Evolutionary conservation across 345 rosid species (phyloP), one percentile per base, ranked within the genome.

Genomic region (Acer yangbiense): DNA sequence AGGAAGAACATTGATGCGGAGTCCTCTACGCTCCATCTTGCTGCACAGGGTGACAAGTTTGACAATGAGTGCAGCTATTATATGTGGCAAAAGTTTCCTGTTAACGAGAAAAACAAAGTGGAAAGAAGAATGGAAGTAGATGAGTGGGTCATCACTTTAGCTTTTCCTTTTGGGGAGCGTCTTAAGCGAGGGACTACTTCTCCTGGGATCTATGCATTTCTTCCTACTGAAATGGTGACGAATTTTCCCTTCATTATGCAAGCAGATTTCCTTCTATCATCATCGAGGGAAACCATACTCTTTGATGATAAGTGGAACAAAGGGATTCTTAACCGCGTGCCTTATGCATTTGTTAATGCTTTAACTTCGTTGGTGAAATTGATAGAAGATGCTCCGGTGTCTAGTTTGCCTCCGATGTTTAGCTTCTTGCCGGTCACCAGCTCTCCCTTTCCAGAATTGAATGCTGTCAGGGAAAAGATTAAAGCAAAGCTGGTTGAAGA

Each of bases 1-100:
- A 87, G 89, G 87, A 93, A 93, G 87, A 93, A 91, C 50, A 86
- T 93, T 20, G 89, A 91, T 54, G 96, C 98, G 0, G 90, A 90
- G 75, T 89, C 96, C 2, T 93, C 79, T 81, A 90, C 90, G 0
- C 84, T 93, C 61, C 80, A 83, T 58, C 89, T 91, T 60, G 85
- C 94, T 29, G 87, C 94, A 0, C 70, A 75, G 3, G 74, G 76
- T 4, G 73, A 71, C 4, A 54, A 35, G 2, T 58, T 65, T n/a
- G 89, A 60, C 16, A 66, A 69, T 9, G 86, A 84, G 54, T 91
- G 96, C 78, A 69, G 83, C 52, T 93, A 93, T 82, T 84, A 87
- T 52, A 80, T 90, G 86, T 91, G 94, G 88, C 95, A 90, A 70
- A 91, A 79, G 83, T 90, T 93, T 80, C 92, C 90, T 0, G 94